Evolutionary conservation across 202 grass and related monocot genomes (phyloP).

Genomic region (Alloteropsis angusta): DNA sequence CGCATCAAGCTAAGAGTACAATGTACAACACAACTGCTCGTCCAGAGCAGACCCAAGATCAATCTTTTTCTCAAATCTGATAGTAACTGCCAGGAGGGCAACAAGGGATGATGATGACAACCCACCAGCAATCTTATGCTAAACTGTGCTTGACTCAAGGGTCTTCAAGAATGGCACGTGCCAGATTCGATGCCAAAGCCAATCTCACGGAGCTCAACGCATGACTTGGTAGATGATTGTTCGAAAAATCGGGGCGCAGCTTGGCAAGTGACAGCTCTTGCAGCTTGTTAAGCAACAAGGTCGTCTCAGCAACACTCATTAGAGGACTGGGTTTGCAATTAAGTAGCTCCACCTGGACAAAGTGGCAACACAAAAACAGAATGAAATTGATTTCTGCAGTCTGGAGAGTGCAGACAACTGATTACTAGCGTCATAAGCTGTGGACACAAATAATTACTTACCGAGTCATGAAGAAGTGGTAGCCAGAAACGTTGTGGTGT

Average conservation of each 20-base stretch:
- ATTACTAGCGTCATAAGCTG: background rate
- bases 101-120: background rate
- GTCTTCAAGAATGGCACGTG: conserved; percentile 75
- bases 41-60: background rate
- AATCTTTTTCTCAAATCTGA: conserved; percentile 3
- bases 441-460: conserved; percentile 31
- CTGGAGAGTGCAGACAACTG: background rate
- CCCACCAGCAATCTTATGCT: background rate
- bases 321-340: conserved; percentile 57
- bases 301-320: conserved; percentile 67
- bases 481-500: conserved; percentile 91
- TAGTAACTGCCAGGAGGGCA: background rate
- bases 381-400: background rate
- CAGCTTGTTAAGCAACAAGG: conserved; percentile 78
- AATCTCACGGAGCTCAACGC: conserved; percentile 57
- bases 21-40: background rate
- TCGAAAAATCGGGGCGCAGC: conserved; percentile 53
- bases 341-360: conserved; percentile 60
- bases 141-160: conserved; percentile 1
- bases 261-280: conserved; percentile 82
- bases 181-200: conserved; percentile 69
- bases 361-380: background rate
- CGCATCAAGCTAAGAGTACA: conserved; percentile 2
- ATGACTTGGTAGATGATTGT: conserved; percentile 41
- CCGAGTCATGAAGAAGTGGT: conserved; percentile 79